phyloP scores from a whole-genome alignment of 805 yeast species.

The Ogataea dorogensis region DNA sequence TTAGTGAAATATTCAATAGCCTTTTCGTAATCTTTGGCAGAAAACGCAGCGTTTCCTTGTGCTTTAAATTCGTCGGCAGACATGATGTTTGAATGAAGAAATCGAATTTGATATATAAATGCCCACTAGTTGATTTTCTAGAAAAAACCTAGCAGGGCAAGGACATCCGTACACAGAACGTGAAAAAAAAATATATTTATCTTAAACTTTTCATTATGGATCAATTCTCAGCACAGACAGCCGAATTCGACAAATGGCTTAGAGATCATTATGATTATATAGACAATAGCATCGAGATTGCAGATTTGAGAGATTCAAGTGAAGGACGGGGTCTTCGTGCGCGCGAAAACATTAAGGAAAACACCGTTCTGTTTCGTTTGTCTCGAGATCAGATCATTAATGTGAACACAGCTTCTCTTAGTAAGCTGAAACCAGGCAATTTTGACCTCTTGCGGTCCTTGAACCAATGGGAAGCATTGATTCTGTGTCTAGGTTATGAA shows the following conservation, averaged over 20 bases:
- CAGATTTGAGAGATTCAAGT: constrained; percentile 53
- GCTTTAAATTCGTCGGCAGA: constrained; percentile 80
- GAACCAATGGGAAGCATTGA: constrained; percentile 77
- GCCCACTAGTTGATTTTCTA: constrained; percentile 13
- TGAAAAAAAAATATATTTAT: constrained; percentile 3
- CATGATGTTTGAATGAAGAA: constrained; percentile 30
- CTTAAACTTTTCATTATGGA: constrained; percentile 6
- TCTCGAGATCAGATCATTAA: constrained; percentile 61
- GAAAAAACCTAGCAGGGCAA: constrained; percentile 7
- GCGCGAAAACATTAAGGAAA: constrained; percentile 52
- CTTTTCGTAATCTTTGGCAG: constrained; percentile 75
- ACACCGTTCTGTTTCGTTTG: constrained; percentile 66
- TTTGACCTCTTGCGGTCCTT: constrained; percentile 40
- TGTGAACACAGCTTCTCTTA: constrained; percentile 53
- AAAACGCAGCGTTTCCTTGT: constrained; percentile 90
- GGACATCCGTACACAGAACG: constrained; percentile 12
- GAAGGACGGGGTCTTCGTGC: constrained; percentile 86
- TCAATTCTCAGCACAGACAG: constrained; percentile 33
- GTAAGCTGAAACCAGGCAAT: constrained; percentile 33
- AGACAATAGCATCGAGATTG: constrained; percentile 56
- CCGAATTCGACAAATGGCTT: constrained; percentile 47
- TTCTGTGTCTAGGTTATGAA: constrained; percentile 66
- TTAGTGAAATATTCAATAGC: constrained; percentile 81
- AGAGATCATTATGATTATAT: constrained; percentile 41
- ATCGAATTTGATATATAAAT: constrained; percentile 5